phyloP scores from a whole-genome alignment of 495 filamentous ascomycete species.

The Podospora didyma region DNA sequence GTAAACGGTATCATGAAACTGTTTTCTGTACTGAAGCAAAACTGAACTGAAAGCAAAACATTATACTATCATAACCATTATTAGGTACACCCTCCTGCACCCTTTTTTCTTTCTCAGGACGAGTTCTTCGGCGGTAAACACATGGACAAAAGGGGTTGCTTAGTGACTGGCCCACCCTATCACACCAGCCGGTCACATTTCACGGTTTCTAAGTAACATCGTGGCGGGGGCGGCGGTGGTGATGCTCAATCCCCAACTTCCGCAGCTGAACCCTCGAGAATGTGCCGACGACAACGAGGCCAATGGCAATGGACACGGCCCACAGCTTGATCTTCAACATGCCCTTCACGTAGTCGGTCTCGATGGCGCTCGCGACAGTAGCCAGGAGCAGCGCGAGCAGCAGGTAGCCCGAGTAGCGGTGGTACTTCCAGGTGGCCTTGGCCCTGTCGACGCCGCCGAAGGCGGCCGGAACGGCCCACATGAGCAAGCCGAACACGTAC shows the following conservation, averaged over 20 bases:
- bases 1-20: too few relatives aligned
- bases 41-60: not conserved
- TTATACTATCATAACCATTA: not conserved
- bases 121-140: too few relatives aligned
- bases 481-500: conserved; percentile 71
- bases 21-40: not conserved
- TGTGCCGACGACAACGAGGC: conserved; percentile 64
- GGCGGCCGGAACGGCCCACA: conserved; percentile 65
- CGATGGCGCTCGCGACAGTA: conserved; percentile 70
- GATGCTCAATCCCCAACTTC: conserved; percentile 63
- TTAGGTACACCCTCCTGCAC: too few relatives aligned
- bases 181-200: too few relatives aligned
- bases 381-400: conserved; percentile 64
- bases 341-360: conserved; percentile 63
- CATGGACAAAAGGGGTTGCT: too few relatives aligned
- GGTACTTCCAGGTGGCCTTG: conserved; percentile 84
- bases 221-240: not conserved
- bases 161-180: too few relatives aligned
- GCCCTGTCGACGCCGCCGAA: conserved; percentile 77
- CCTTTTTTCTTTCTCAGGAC: too few relatives aligned
- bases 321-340: conserved; percentile 67
- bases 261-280: conserved; percentile 74
- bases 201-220: not conserved
- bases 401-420: conserved; percentile 74
- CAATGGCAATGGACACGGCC: conserved; percentile 57